These are phyloP conservation scores for Carex myosuroides DNA, from an alignment of 176 grass and related monocot species.

Conservation along the genomic window DNA sequence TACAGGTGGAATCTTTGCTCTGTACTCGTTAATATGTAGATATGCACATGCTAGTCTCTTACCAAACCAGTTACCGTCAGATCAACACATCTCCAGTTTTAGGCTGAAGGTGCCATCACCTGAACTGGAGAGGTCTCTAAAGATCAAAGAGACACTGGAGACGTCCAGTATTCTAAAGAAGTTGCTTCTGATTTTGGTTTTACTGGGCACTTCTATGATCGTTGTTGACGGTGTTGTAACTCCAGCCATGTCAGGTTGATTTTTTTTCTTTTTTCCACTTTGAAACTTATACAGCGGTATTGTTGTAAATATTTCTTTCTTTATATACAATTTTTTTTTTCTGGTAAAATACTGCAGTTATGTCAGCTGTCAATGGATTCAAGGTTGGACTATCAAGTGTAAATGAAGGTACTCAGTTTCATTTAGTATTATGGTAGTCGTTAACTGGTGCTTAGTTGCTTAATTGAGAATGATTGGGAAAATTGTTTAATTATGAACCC, in stretches of 20 bases:
- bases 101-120: slow-evolving; percentile 85
- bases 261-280: not conserved
- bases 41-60: slow-evolving; percentile 86
- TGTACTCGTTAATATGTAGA: slow-evolving; percentile 97
- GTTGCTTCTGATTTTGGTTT: slow-evolving; percentile 89
- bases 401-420: slow-evolving; percentile 60
- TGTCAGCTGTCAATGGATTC: slow-evolving; percentile 96
- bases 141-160: slow-evolving; percentile 83
- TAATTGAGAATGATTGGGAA: not conserved
- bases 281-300: slow-evolving; percentile 21
- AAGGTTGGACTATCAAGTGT: slow-evolving; percentile 91
- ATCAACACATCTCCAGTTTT: slow-evolving; percentile 89
- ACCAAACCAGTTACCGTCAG: slow-evolving; percentile 87
- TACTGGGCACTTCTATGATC: slow-evolving; percentile 92
- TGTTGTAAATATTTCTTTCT: slow-evolving; percentile 54
- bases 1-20: slow-evolving; percentile 95
- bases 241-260: slow-evolving; percentile 90
- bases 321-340: slow-evolving; percentile 34
- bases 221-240: slow-evolving; percentile 88
- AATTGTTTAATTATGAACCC: not conserved
- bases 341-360: slow-evolving; percentile 55
- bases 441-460: not conserved
- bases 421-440: not conserved
- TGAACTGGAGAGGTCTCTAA: slow-evolving; percentile 92
- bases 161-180: slow-evolving; percentile 79